These are phyloP conservation scores for Zea mays DNA, from an alignment of 176 grass and related monocot species.

Conservation along the genomic window Zm-B73-REFERENCE-NAM-5.0 NC_050098.1:38386001-38386500, in stretches of 20 bases:
- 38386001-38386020: neutral
- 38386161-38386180: neutral
- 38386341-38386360: constrained; percentile 63
- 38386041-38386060: neutral
- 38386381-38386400: constrained; percentile 55
- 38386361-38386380: constrained; percentile 64
- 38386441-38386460: constrained; percentile 44
- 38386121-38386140: neutral
- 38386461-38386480: constrained; percentile 71
- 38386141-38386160: neutral
- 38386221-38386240: neutral
- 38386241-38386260: constrained; percentile 29
- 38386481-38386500: constrained; percentile 64
- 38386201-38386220: neutral
- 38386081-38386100: neutral
- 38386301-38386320: constrained; percentile 23
- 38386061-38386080: neutral
- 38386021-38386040: neutral
- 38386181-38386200: neutral
- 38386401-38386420: constrained; percentile 58
- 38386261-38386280: constrained; percentile 7
- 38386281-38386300: constrained; percentile 11
- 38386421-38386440: constrained; percentile 43
- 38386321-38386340: constrained; percentile 79
- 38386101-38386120: neutral